Evolutionary conservation across 352 stramenopile genomes (phyloP).

Genomic region (Pythium utonaiense): DNA sequence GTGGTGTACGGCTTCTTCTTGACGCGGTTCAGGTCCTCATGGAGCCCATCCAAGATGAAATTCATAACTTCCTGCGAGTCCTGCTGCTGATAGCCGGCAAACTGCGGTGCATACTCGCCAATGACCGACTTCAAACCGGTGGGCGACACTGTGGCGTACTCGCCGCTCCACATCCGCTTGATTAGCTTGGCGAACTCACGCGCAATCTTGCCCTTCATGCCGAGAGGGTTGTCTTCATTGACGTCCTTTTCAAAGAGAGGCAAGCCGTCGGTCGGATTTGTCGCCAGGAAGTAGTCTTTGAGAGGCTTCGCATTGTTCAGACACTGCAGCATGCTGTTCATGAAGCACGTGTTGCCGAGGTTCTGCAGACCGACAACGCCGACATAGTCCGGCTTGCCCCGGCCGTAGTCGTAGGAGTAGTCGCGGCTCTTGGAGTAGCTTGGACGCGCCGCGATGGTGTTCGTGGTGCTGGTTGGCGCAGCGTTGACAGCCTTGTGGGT

Average conservation of each 20-base stretch:
- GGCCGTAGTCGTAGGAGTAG: slow-evolving; percentile 40
- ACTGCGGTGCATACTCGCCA: slow-evolving; percentile 83
- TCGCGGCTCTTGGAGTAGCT: slow-evolving; percentile 32
- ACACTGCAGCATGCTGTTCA: slow-evolving; percentile 85
- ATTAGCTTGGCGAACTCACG: slow-evolving; percentile 94
- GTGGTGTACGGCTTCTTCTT: slow-evolving; percentile 77
- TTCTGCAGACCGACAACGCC: slow-evolving; percentile 79
- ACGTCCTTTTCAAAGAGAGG: slow-evolving; percentile 81
- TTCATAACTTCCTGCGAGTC: slow-evolving; percentile 92
- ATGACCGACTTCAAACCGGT: slow-evolving; percentile 82
- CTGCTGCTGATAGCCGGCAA: slow-evolving; percentile 88
- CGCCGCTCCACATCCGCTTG: slow-evolving; percentile 92
- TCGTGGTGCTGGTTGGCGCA: slow-evolving; percentile 1
- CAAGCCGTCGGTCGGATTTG: slow-evolving; percentile 53
- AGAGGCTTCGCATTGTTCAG: slow-evolving; percentile 91
- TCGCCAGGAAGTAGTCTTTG: slow-evolving; percentile 88
- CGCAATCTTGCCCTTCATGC: slow-evolving; percentile 91
- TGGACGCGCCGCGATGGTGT: slow-evolving; percentile 12
- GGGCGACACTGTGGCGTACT: slow-evolving; percentile 81
- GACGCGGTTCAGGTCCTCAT: slow-evolving; percentile 91
- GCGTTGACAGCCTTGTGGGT: slow-evolving; percentile 61
- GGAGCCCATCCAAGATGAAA: slow-evolving; percentile 89
- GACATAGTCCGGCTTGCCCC: slow-evolving; percentile 45
- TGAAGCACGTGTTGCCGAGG: slow-evolving; percentile 81
- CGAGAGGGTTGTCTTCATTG: slow-evolving; percentile 95